Base-by-base conservation (phyloP, 371 early-diverging fungal species). In the Coemansia sp. region DNA sequence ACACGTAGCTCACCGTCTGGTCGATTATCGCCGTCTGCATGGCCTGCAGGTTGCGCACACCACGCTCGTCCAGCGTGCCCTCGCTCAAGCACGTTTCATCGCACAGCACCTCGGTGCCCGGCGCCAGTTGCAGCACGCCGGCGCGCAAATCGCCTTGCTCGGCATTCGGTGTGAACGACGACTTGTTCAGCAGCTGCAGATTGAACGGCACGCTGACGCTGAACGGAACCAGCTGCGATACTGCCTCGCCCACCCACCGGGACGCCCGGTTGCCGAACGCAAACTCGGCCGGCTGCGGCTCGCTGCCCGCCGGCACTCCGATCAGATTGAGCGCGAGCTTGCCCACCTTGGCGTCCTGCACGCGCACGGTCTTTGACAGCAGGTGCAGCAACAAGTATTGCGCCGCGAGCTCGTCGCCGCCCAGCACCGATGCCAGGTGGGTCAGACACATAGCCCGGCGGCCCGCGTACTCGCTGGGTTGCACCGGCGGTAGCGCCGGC, bases 31-130 rank as follows among this genome's bases (percentile, higher is more conserved):
- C 50, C 1, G 66, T 66, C 41, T 78, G 79, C 39, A 80, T 50
- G 1, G 79, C 63, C 9, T 80, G 76, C 39, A 80, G 57, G 55
- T 80, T 80, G 52, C 68, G 69, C 45, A 80, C 59, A 55, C 85
- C 85, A 30, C 76, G 78, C 53, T 84, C 83, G 26, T 72, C 68
- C 45, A 86, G 70, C n/a, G 76, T 71, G 14, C 86, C 86, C 41
- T 80, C 77, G 14, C 77, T 74, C 76, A 86, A 55, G 42, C 71
- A 76, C 2, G 82, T 75, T 57, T 85, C 85, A 65, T 86, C 85
- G 36, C 83, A 75, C 10, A 85, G 55, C 8, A 85, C 43, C 32
- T 64, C 66, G 4, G 85, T 84, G 8, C 70, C 67, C 3, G 63
- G 47, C 3, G 81, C 65, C 42, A 84, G 63, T 66, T 85, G 86